Evolutionary conservation across 2,329 filamentous ascomycete species (phyloP), one percentile per base, ranked within the genome.

Genomic region (Cladophialophora carrionii): DNA sequence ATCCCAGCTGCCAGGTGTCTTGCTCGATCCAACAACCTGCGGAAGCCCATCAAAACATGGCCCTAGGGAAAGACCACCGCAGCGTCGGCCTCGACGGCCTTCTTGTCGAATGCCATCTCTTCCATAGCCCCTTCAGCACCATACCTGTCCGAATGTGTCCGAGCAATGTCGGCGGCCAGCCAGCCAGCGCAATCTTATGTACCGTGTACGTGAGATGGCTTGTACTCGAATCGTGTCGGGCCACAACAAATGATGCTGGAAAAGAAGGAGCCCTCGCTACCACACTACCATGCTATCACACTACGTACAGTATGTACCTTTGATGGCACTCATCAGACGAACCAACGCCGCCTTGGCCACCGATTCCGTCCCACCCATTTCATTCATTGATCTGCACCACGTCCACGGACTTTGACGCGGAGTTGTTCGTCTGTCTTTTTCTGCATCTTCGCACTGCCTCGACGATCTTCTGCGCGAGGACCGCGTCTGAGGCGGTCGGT

Each of bases 11-110:
- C 37, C 3, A 43, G 4, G 37, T 20, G 17, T 8, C 37, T 43
- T 43, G 17, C n/a, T 7, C 14, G 17, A 43, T 7, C 14, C 17
- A 14, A 14, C 14, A 4, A 4, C 9, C 32, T 34, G 4, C 32
- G 6, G 32, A 29, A 2, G 37, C 37, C 14, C 37, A 41, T 17
- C 37, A 17, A 12, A 41, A n/a, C 6, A 14, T 43, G 17, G 14
- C 37, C 14, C 37, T n/a, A 14, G 3, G 37, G n/a, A 41, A 74
- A 73, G 2, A 53, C 66, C 9, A 63, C 46, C 4, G 71, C 71
- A 3, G 54, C 72, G 1, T 63, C 55, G 5, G 54, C 72, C 1
- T 63, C 55, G 5, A 48, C 70, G 1, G 71, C 68, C 20, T 52
- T 62, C 20, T 52, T 62, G 1, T 53, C 32, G 3, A 72, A 54